phyloP scores from a whole-genome alignment of 768 basidiomycete genomes.

The Mycena galericulata region DNA sequence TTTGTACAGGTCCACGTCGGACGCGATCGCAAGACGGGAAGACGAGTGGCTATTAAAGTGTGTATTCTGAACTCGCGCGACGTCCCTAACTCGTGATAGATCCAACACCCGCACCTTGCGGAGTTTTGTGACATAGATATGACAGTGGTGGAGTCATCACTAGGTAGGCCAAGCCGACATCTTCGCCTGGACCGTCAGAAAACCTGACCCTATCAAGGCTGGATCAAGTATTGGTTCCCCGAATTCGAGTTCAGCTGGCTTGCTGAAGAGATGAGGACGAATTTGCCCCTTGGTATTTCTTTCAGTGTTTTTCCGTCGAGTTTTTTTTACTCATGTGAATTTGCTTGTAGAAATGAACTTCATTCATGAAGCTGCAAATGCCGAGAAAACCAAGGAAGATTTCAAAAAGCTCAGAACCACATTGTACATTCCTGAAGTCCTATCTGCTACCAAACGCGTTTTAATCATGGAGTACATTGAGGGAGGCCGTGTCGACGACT shows the following conservation, averaged over 20 bases:
- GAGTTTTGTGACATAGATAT: conserved; percentile 95
- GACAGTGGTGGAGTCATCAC: conserved; percentile 82
- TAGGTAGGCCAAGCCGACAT: conserved; percentile 67
- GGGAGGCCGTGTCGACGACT: conserved; percentile 90
- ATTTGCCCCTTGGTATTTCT: conserved; percentile 46
- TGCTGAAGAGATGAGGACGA: conserved; percentile 94
- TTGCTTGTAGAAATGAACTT: conserved; percentile 97
- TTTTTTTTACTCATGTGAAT: background rate
- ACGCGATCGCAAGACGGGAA: conserved; percentile 74
- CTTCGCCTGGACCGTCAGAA: background rate
- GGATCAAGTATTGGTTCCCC: conserved; percentile 94
- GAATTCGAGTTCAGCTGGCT: conserved; percentile 97
- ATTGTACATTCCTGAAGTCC: conserved; percentile 88
- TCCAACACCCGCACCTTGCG: conserved; percentile 93
- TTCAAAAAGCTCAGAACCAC: conserved; percentile 81
- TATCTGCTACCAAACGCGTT: conserved; percentile 85
- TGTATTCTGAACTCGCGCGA: conserved; percentile 30
- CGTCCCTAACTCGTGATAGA: conserved; percentile 47
- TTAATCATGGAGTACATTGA: conserved; percentile 96
- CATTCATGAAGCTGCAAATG: conserved; percentile 88
- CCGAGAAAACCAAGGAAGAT: conserved; percentile 74
- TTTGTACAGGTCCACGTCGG: conserved; percentile 79
- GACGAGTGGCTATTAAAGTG: conserved; percentile 89
- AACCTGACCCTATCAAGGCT: conserved; percentile 55
- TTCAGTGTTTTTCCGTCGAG: background rate